These are phyloP conservation scores for Colletotrichum lentis DNA, from an alignment of 2,329 filamentous ascomycete genomes.

Conservation along the genomic window DNA sequence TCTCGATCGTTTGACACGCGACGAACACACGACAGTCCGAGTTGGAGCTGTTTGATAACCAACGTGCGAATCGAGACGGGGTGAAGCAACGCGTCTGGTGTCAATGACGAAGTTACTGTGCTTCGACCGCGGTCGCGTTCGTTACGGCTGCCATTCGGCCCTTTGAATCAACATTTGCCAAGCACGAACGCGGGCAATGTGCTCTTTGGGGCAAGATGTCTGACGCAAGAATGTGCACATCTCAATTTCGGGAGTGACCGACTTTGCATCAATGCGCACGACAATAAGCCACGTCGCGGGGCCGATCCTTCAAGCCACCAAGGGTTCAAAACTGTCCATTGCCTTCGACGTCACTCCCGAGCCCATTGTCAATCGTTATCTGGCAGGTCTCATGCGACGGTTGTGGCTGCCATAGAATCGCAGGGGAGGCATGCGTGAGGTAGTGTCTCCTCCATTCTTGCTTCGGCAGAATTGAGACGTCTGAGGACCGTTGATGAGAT, in stretches of 20 bases:
- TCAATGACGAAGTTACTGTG: background rate
- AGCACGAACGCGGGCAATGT: constrained; percentile 13
- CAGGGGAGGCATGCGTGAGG: constrained; percentile 13
- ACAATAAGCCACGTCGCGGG: constrained; percentile 1
- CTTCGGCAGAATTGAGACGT: constrained; percentile 1
- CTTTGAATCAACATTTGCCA: background rate
- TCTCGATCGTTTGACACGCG: constrained; percentile 21
- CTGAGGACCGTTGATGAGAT: background rate
- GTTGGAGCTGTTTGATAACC: background rate
- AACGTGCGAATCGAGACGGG: constrained; percentile 23
- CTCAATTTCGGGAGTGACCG: constrained; percentile 30
- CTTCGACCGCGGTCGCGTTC: background rate
- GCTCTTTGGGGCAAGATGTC: constrained; percentile 15
- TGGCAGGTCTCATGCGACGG: constrained; percentile 27
- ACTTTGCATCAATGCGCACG: constrained; percentile 29
- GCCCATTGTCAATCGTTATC: constrained; percentile 27
- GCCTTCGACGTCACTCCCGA: constrained; percentile 34
- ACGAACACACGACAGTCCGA: background rate
- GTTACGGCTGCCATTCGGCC: background rate
- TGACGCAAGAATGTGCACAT: constrained; percentile 35
- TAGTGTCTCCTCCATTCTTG: background rate
- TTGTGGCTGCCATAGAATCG: constrained; percentile 12
- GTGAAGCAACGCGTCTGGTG: background rate
- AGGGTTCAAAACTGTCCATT: constrained; percentile 22
- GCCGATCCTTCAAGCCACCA: constrained; percentile 25